Conservation (phyloP, 495 filamentous ascomycete genomes). For the Hyaloscypha bicolor region DNA sequence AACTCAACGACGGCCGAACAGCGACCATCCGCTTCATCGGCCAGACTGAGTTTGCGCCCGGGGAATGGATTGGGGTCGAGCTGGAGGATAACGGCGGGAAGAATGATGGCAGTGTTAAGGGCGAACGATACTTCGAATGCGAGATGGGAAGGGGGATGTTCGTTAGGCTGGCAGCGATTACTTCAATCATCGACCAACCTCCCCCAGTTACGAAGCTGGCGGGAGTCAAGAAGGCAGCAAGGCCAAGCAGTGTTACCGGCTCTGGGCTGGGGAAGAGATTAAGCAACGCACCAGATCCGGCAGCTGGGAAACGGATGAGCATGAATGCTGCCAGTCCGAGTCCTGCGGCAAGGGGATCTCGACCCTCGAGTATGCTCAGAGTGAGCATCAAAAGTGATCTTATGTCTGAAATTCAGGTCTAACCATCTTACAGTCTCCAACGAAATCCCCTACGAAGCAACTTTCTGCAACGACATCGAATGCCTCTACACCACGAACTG, state of each 20-base stretch:
- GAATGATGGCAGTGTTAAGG: constrained; percentile 91
- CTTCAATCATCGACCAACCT: constrained; percentile 51
- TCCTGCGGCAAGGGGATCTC: constrained; percentile 53
- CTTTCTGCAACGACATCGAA: constrained; percentile 59
- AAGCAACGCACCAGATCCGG: constrained; percentile 47
- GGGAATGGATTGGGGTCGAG: constrained; percentile 91
- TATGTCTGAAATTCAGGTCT: constrained; percentile 26
- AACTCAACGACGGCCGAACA: constrained; percentile 72
- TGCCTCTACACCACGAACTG: constrained; percentile 59
- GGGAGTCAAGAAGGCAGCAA: constrained; percentile 37
- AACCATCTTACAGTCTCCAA: constrained; percentile 61
- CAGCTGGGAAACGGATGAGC: constrained; percentile 63
- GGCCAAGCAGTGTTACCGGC: constrained; percentile 43
- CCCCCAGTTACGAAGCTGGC: constrained; percentile 46
- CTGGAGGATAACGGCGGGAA: constrained; percentile 83
- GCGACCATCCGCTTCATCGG: constrained; percentile 82
- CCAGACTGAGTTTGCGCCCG: constrained; percentile 72
- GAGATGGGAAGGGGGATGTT: constrained; percentile 85
- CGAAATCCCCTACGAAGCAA: constrained; percentile 81
- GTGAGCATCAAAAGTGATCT: constrained; percentile 45
- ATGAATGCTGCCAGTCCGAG: constrained; percentile 69
- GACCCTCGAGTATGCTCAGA: constrained; percentile 57
- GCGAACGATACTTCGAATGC: constrained; percentile 89
- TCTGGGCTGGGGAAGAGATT: constrained; percentile 35
- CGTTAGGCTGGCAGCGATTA: constrained; percentile 64